Conservation (phyloP, 2,329 filamentous ascomycete species). For the Ophiobolus disseminans region DNA sequence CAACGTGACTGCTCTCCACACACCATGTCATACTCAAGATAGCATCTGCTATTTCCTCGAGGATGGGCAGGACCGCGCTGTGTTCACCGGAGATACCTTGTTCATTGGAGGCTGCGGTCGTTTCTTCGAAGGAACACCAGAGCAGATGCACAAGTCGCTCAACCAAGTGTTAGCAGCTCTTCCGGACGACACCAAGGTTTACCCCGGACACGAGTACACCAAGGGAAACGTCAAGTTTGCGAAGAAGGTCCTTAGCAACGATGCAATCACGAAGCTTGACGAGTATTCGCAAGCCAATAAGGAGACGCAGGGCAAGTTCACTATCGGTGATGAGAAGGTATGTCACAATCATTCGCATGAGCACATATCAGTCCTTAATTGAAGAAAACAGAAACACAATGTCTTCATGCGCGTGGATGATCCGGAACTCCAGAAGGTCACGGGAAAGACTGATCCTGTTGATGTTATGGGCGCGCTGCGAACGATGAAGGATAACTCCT, state of each 20-base stretch:
- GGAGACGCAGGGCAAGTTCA: constrained; percentile 94
- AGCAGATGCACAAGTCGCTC: constrained; percentile 87
- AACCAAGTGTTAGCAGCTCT: constrained; percentile 83
- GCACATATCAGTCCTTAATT: no score
- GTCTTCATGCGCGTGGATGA: constrained; percentile 96
- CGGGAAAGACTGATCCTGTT: constrained; percentile 79
- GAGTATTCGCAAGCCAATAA: constrained; percentile 79
- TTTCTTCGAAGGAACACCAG: constrained; percentile 91
- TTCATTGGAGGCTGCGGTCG: constrained; percentile 95
- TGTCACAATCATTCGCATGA: no score
- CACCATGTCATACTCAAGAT: constrained; percentile 97
- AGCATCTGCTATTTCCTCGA: constrained; percentile 95
- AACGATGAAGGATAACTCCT: constrained; percentile 80
- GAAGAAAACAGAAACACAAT: constrained; percentile 74
- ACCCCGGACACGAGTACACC: constrained; percentile 98
- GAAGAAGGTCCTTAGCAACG: constrained; percentile 74
- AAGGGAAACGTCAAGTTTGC: constrained; percentile 93
- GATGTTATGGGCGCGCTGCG: constrained; percentile 85
- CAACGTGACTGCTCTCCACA: constrained; percentile 85
- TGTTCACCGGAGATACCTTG: constrained; percentile 95
- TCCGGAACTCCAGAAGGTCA: constrained; percentile 81
- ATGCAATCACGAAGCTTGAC: constrained; percentile 75
- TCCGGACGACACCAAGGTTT: constrained; percentile 91
- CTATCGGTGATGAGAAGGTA: constrained; percentile 96
- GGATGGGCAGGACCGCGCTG: constrained; percentile 76